Conservation (phyloP, 345 rosid genomes). For the Sonneratia caseolaris region DNA sequence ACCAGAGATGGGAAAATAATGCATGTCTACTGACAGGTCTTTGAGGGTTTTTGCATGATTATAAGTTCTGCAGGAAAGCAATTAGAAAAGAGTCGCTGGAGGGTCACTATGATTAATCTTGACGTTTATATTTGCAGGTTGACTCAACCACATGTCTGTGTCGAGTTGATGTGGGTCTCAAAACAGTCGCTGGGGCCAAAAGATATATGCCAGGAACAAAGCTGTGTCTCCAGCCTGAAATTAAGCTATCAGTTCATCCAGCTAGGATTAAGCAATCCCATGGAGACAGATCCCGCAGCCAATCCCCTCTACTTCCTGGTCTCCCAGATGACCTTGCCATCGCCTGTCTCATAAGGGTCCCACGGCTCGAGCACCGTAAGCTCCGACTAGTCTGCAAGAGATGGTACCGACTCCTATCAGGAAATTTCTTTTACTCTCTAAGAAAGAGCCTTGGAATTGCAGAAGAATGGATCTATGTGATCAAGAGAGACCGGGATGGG, state of each 20-base stretch:
- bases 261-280: conserved; percentile 30
- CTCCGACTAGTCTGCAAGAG: conserved; percentile 68
- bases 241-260: conserved; percentile 61
- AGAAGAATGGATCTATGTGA: conserved; percentile 65
- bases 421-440: conserved; percentile 61
- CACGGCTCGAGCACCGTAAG: conserved; percentile 57
- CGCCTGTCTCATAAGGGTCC: conserved; percentile 64
- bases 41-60: too few relatives aligned
- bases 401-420: conserved; percentile 56
- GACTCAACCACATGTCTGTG: conserved; percentile 65
- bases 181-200: conserved; percentile 65
- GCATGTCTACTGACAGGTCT: too few relatives aligned
- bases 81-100: too few relatives aligned
- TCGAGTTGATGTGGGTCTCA: conserved; percentile 66
- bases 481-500: conserved; percentile 62
- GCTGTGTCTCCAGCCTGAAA: conserved; percentile 61
- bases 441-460: conserved; percentile 57
- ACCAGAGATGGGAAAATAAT: too few relatives aligned
- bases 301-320: conserved; percentile 64
- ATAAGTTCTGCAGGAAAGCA: too few relatives aligned
- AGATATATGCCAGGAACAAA: conserved; percentile 55
- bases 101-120: neutral
- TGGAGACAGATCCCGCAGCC: conserved; percentile 48
- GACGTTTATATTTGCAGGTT: conserved; percentile 33
- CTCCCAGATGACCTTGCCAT: conserved; percentile 77